A percentile compares a stretch with the other conserved stretches of the same genome.
These are phyloP conservation scores for Lippia alba DNA, from an alignment of 305 asterid species.

Conservation along the genomic window DNA sequence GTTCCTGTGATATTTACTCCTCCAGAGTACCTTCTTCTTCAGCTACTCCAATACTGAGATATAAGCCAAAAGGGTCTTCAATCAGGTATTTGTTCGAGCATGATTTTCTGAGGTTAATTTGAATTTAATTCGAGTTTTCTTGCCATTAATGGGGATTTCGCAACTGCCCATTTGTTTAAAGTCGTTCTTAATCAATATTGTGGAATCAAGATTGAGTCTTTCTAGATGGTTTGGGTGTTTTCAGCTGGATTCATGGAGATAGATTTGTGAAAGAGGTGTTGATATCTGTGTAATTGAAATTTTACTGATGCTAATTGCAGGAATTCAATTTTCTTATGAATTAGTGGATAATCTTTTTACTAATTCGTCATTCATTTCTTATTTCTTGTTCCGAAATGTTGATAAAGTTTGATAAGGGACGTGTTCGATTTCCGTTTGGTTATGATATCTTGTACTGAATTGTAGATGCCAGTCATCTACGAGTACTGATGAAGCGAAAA, in stretches of 20 bases:
- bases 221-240: not conserved
- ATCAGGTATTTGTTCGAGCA: constrained; percentile 41
- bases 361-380: not conserved
- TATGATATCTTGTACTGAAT: constrained; percentile 32
- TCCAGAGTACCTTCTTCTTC: constrained; percentile 34
- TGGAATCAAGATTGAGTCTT: constrained; percentile 16
- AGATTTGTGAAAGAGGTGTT: constrained; percentile 9
- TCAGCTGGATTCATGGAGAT: constrained; percentile 16
- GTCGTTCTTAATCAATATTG: not conserved
- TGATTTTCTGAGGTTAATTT: not conserved
- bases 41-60: constrained; percentile 30
- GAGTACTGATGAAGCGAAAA: constrained; percentile 64
- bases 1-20: constrained; percentile 34
- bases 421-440: constrained; percentile 13
- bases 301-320: not conserved
- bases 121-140: not conserved
- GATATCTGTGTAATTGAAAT: constrained; percentile 6
- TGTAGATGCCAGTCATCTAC: constrained; percentile 76
- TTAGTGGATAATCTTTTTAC: not conserved
- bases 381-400: not conserved
- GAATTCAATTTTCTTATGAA: not conserved
- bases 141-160: not conserved
- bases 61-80: constrained; percentile 43
- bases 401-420: constrained; percentile 16
- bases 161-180: not conserved